These are phyloP conservation scores for Ceriops tagal DNA, from an alignment of 345 rosid species.

Conservation along the genomic window DNA sequence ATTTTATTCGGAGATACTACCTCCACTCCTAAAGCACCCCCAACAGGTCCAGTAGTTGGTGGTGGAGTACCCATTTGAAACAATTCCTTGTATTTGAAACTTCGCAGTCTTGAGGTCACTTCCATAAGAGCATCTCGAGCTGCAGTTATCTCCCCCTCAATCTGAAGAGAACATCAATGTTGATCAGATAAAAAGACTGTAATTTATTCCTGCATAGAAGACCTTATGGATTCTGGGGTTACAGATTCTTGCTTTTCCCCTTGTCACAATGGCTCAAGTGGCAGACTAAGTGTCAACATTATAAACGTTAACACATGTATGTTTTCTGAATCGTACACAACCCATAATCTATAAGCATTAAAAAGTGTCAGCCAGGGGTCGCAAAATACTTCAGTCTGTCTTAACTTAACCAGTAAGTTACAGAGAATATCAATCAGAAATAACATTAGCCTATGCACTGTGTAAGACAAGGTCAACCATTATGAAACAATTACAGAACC, in stretches of 20 bases:
- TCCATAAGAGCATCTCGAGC: slow-evolving; percentile 95
- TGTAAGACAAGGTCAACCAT: not conserved
- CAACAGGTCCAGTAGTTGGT: slow-evolving; percentile 41
- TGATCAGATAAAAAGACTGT: slow-evolving; percentile 18
- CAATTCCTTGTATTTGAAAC: slow-evolving; percentile 63
- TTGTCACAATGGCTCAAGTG: slow-evolving; percentile 1
- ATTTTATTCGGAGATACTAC: slow-evolving; percentile 48
- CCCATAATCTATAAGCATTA: not conserved
- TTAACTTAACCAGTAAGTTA: not conserved
- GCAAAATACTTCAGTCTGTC: not conserved
- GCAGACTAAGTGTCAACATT: not conserved
- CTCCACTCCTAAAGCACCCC: slow-evolving; percentile 47
- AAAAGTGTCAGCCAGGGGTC: not conserved
- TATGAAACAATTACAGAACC: too few relatives aligned
- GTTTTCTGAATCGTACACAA: slow-evolving; percentile 9
- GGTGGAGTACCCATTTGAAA: slow-evolving; percentile 59
- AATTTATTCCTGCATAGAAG: slow-evolving; percentile 1
- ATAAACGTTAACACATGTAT: not conserved
- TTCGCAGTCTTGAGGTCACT: slow-evolving; percentile 69
- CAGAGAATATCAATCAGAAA: not conserved
- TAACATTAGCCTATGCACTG: not conserved
- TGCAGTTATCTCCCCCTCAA: slow-evolving; percentile 83
- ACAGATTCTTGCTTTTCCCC: slow-evolving; percentile 8
- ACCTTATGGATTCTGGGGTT: slow-evolving; percentile 5
- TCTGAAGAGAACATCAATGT: slow-evolving; percentile 43